Percentiles rank a stretch among this genome's conserved stretches.
Conservation (phyloP, 2,329 filamentous ascomycete genomes). For the Aaosphaeria arxii region DNA sequence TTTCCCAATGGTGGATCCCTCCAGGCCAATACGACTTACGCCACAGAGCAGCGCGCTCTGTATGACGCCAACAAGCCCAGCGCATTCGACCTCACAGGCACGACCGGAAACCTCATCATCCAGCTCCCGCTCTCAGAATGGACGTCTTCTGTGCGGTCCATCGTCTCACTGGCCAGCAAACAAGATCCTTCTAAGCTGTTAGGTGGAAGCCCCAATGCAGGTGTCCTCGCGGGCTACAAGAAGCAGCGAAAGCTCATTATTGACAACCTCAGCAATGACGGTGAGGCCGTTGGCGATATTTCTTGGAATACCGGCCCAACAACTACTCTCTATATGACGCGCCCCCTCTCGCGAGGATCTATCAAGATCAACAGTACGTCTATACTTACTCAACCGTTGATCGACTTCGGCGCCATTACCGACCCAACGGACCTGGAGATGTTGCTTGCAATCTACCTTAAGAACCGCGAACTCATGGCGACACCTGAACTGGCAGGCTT, state of each 20-base stretch:
- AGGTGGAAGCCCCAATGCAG: constrained; percentile 7
- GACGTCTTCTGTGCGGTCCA: constrained; percentile 8
- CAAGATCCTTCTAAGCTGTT: constrained; percentile 5
- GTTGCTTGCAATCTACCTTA: constrained; percentile 26
- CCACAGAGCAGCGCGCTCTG: constrained; percentile 22
- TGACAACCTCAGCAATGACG: constrained; percentile 8
- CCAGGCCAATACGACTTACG: constrained; percentile 21
- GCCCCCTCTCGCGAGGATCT: constrained; percentile 34
- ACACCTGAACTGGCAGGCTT: constrained; percentile 27
- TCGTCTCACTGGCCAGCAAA: constrained; percentile 8
- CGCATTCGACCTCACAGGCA: constrained; percentile 22
- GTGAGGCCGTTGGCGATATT: constrained; percentile 19
- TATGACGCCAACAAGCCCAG: constrained; percentile 22
- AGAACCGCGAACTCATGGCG: constrained; percentile 30
- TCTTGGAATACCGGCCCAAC: constrained; percentile 18
- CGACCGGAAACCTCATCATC: constrained; percentile 16
- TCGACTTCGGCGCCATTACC: constrained; percentile 25
- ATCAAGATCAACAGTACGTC: constrained; percentile 28
- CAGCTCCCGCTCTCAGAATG: constrained; percentile 11
- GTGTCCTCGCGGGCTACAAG: constrained; percentile 21
- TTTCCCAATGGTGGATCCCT: constrained; percentile 16
- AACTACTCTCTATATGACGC: constrained; percentile 25
- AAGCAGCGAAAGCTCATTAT: constrained; percentile 22
- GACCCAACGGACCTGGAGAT: constrained; percentile 31
- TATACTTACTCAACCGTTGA: constrained; percentile 17